Evolutionary conservation across 805 yeast genomes (phyloP).

Genomic region (Wickerhamomyces kurtzmanii): DNA sequence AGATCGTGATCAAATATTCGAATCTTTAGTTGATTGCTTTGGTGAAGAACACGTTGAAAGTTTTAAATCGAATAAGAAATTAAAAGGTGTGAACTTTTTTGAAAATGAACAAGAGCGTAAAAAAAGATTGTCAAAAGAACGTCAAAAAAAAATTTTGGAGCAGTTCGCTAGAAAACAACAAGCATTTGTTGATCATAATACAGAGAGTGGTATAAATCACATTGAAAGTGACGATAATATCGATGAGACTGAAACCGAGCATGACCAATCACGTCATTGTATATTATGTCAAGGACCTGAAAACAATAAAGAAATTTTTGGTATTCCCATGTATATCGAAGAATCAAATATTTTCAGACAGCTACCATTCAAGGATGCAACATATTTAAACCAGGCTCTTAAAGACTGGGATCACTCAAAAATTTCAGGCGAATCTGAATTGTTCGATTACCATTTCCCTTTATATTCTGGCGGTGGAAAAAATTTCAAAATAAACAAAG

Average conservation of each 20-base stretch:
- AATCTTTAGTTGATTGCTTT: constrained; percentile 42
- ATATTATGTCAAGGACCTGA: constrained; percentile 51
- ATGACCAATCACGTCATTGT: constrained; percentile 28
- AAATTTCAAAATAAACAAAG: constrained; percentile 4
- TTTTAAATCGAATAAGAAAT: constrained; percentile 37
- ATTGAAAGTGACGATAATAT: constrained; percentile 31
- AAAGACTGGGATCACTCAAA: constrained; percentile 13
- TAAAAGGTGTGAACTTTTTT: constrained; percentile 23
- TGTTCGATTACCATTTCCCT: constrained; percentile 17
- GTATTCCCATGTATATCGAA: constrained; percentile 43
- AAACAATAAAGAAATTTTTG: constrained; percentile 36
- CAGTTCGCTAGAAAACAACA: constrained; percentile 68
- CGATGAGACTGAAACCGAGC: constrained; percentile 5
- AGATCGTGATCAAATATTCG: constrained; percentile 36
- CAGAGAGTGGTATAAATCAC: constrained; percentile 10
- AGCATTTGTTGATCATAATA: constrained; percentile 52
- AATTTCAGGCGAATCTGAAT: constrained; percentile 12
- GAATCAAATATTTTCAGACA: constrained; percentile 41
- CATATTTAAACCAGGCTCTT: constrained; percentile 12
- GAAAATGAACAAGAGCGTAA: constrained; percentile 49
- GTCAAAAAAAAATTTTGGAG: constrained; percentile 51
- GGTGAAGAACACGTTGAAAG: constrained; percentile 43
- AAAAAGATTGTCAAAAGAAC: constrained; percentile 47
- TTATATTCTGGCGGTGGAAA: constrained; percentile 5
- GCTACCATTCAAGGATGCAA: constrained; percentile 20